Evolutionary conservation across 352 stramenopile genomes (phyloP).

Genomic region (Phytophthora sojae): DNA sequence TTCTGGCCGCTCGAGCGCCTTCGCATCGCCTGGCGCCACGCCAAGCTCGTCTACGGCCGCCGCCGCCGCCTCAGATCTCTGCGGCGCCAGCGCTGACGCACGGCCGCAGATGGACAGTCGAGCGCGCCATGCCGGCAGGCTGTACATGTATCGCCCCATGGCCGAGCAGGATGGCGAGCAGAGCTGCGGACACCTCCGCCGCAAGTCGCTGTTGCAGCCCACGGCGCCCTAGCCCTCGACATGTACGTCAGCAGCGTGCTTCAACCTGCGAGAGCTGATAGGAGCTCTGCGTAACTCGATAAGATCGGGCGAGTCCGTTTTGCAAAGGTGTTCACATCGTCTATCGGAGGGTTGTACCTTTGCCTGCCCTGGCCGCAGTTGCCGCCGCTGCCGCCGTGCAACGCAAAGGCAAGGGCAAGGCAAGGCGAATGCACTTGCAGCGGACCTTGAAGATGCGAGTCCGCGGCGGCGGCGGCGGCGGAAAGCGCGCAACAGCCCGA

Average conservation of each 20-base stretch:
- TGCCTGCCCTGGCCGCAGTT: background rate
- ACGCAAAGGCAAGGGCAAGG: too few species aligned
- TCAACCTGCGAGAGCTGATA: conserved; percentile 26
- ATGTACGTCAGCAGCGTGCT: conserved; percentile 8
- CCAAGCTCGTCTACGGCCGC: too few species aligned
- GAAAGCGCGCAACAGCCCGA: background rate
- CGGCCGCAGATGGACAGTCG: conserved; percentile 17
- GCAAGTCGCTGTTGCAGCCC: too few species aligned
- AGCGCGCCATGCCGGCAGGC: background rate
- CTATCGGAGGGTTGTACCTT: background rate
- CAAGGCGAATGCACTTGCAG: background rate
- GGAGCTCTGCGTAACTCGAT: background rate
- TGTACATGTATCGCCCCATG: too few species aligned
- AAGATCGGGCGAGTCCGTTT: conserved; percentile 5
- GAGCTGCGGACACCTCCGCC: too few species aligned
- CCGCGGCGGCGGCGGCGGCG: background rate
- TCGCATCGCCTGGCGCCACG: too few species aligned
- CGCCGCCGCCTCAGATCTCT: conserved; percentile 16
- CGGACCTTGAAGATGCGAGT: background rate
- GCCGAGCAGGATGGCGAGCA: too few species aligned
- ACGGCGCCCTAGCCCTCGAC: background rate
- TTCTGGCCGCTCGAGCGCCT: too few species aligned
- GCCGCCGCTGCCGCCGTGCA: too few species aligned
- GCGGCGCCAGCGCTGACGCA: conserved; percentile 17
- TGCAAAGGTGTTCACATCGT: background rate